Evolutionary conservation across 202 grass and related monocot genomes (phyloP).

Genomic region (Elaeis oleifera): DNA sequence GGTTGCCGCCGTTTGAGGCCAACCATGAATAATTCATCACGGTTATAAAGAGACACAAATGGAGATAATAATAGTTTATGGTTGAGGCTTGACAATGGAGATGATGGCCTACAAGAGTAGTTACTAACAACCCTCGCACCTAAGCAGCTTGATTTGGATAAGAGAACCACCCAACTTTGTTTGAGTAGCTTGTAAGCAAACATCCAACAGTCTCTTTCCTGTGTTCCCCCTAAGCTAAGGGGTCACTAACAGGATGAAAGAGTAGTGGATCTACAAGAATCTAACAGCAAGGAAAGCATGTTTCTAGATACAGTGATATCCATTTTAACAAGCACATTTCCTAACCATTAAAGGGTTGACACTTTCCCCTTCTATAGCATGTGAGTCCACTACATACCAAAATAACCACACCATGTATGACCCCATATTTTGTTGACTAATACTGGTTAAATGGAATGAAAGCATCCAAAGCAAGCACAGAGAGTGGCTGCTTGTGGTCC

Average conservation of each 20-base stretch:
- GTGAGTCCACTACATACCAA: neutral
- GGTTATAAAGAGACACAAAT: neutral
- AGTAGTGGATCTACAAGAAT: constrained; percentile 15
- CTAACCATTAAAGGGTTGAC: constrained; percentile 15
- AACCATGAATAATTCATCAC: too few relatives aligned
- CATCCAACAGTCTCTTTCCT: constrained; percentile 3
- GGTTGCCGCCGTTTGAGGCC: too few relatives aligned
- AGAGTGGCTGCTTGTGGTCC: too few relatives aligned
- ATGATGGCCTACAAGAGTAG: constrained; percentile 31
- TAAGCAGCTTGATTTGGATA: constrained; percentile 36
- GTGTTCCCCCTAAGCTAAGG: neutral
- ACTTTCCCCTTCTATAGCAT: neutral
- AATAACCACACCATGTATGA: neutral
- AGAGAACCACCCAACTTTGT: constrained; percentile 35
- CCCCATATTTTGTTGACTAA: constrained; percentile 10
- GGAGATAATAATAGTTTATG: neutral
- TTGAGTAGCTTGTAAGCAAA: constrained; percentile 82
- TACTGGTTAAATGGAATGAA: neutral
- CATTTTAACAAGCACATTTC: constrained; percentile 33
- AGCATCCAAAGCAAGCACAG: too few relatives aligned
- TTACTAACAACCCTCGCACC: constrained; percentile 35
- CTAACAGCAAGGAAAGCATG: constrained; percentile 12
- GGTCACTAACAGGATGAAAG: constrained; percentile 4
- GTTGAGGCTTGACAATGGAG: neutral
- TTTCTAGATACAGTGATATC: constrained; percentile 18